A percentile compares a stretch with the other conserved stretches of the same genome.
These are phyloP conservation scores for Prunus campanulata DNA, from an alignment of 306 rosid species.

Conservation along the genomic window DNA sequence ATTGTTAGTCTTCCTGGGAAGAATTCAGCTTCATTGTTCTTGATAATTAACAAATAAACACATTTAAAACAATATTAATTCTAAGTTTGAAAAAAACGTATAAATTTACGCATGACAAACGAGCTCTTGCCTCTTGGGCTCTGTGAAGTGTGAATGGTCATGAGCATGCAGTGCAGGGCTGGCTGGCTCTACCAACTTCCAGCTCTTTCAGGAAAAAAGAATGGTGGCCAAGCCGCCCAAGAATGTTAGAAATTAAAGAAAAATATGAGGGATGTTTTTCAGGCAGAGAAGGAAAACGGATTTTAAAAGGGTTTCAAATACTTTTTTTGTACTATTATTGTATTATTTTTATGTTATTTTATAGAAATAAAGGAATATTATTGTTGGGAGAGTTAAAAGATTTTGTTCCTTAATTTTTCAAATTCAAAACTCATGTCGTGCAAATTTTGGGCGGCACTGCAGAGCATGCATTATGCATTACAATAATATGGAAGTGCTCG, in stretches of 20 bases:
- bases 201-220: not conserved
- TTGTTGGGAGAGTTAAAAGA: not conserved
- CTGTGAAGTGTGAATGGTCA: slow-evolving; percentile 7
- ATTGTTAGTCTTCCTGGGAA: not conserved
- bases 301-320: not conserved
- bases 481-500: too few relatives aligned
- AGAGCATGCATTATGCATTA: slow-evolving; percentile 2
- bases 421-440: not conserved
- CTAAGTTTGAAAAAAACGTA: not conserved
- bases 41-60: not conserved
- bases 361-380: not conserved
- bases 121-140: not conserved
- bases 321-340: not conserved
- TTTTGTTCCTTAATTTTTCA: not conserved
- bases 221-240: not conserved
- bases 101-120: not conserved
- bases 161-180: not conserved
- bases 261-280: not conserved
- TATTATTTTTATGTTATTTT: not conserved
- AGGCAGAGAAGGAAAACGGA: slow-evolving; percentile 6
- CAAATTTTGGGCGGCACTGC: slow-evolving; percentile 7
- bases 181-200: slow-evolving; percentile 1
- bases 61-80: not conserved
- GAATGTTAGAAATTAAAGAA: not conserved
- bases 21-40: not conserved